Evolutionary conservation across 371 early-diverging fungal genomes (phyloP).

Genomic region (Apophysomyces sp.): DNA sequence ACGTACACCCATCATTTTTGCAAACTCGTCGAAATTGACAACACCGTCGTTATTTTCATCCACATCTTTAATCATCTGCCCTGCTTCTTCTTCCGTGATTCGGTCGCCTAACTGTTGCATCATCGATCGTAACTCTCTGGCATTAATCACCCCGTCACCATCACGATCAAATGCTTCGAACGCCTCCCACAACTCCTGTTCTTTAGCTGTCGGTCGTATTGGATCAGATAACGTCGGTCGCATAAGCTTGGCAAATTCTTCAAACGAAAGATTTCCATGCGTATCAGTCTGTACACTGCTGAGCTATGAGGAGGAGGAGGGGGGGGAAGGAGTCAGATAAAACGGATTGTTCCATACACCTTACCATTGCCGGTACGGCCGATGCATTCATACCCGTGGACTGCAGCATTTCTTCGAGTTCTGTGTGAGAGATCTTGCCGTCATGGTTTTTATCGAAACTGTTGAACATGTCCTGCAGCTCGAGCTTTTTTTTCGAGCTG

Average conservation of each 20-base stretch:
- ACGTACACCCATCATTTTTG: constrained; percentile 41
- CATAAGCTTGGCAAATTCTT: constrained; percentile 42
- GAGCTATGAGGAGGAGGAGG: no score
- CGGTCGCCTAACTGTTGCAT: constrained; percentile 48
- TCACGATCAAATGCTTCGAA: constrained; percentile 49
- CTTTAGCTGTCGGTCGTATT: constrained; percentile 25
- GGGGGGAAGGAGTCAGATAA: neutral
- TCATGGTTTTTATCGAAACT: constrained; percentile 41
- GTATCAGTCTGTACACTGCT: constrained; percentile 12
- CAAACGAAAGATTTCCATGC: constrained; percentile 34
- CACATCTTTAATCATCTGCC: constrained; percentile 39
- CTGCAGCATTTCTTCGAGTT: constrained; percentile 32
- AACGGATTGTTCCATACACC: neutral
- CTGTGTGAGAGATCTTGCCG: constrained; percentile 28
- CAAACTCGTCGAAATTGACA: constrained; percentile 41
- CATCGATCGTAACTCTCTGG: constrained; percentile 37
- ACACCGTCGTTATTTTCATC: constrained; percentile 42
- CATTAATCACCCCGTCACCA: constrained; percentile 40
- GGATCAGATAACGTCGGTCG: constrained; percentile 41
- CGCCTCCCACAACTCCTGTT: constrained; percentile 41
- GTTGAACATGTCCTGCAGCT: constrained; percentile 36
- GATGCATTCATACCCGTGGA: constrained; percentile 25
- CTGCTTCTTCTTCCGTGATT: constrained; percentile 30
- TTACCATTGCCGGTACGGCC: constrained; percentile 28
- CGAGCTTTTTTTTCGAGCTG: constrained; percentile 30